phyloP scores from a whole-genome alignment of 495 filamentous ascomycete genomes.

The Penicillium tannophilum region DNA sequence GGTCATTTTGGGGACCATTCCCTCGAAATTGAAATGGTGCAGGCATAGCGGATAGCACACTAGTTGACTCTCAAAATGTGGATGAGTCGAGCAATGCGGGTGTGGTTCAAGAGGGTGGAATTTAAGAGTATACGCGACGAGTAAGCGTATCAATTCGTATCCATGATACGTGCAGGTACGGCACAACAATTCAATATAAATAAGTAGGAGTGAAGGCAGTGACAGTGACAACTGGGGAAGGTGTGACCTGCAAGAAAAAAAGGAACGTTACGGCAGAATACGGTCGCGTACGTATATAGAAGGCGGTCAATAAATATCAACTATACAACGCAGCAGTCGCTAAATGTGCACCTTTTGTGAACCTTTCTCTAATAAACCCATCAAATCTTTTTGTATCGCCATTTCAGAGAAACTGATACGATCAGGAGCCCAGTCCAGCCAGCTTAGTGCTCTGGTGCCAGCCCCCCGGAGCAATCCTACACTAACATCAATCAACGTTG shows the following conservation, averaged over 20 bases:
- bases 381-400: conserved; percentile 47
- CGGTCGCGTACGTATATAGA: not conserved
- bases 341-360: not conserved
- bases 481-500: conserved; percentile 66
- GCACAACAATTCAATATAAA: not conserved
- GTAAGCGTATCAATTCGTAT: not conserved
- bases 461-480: conserved; percentile 57
- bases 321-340: too few species aligned
- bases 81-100: not conserved
- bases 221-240: not conserved
- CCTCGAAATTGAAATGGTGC: conserved; percentile 47
- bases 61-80: not conserved
- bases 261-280: not conserved
- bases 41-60: conserved; percentile 17
- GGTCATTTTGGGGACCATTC: conserved; percentile 13
- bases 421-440: conserved; percentile 61
- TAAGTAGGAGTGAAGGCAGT: not conserved
- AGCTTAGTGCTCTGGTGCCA: conserved; percentile 58
- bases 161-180: not conserved
- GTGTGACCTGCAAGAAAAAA: conserved; percentile 1
- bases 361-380: conserved; percentile 32
- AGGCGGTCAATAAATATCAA: not conserved
- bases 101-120: not conserved
- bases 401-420: conserved; percentile 66
- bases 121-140: not conserved